Percentiles rank a stretch among this genome's conserved stretches.
Conservation (phyloP, 495 filamentous ascomycete genomes). For the Sabuloglossum arenarium region DNA sequence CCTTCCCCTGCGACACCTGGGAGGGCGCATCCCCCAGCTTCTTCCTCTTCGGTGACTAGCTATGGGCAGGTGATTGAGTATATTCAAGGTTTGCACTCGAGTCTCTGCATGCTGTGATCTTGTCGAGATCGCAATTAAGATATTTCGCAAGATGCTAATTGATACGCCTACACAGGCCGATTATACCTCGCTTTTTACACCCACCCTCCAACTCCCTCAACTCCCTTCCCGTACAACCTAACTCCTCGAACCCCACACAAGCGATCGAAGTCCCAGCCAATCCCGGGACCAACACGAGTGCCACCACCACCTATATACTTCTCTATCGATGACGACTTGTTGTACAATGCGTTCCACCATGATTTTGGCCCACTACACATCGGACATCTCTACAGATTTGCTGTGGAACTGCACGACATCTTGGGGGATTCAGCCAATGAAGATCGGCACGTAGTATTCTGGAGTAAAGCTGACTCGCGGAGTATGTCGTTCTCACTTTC, state of each 20-base stretch:
- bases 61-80: constrained; percentile 62
- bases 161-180: constrained; percentile 37
- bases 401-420: constrained; percentile 84
- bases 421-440: constrained; percentile 70
- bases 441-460: constrained; percentile 76
- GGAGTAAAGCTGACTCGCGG: constrained; percentile 75
- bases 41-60: constrained; percentile 22
- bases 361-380: constrained; percentile 97
- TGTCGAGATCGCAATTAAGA: background rate
- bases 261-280: constrained; percentile 54
- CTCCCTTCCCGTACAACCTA: constrained; percentile 67
- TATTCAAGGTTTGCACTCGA: constrained; percentile 35
- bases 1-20: constrained; percentile 8
- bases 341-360: constrained; percentile 97
- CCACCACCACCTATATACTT: constrained; percentile 65
- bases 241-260: constrained; percentile 35
- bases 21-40: constrained; percentile 4
- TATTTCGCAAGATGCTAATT: background rate
- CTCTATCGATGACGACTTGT: constrained; percentile 72
- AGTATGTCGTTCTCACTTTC: constrained; percentile 29
- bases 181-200: constrained; percentile 89
- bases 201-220: constrained; percentile 52
- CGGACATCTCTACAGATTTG: constrained; percentile 90
- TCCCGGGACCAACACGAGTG: constrained; percentile 21
- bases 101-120: background rate